phyloP scores from a whole-genome alignment of 2,329 filamentous ascomycete species.

The Emergomyces orientalis region DNA sequence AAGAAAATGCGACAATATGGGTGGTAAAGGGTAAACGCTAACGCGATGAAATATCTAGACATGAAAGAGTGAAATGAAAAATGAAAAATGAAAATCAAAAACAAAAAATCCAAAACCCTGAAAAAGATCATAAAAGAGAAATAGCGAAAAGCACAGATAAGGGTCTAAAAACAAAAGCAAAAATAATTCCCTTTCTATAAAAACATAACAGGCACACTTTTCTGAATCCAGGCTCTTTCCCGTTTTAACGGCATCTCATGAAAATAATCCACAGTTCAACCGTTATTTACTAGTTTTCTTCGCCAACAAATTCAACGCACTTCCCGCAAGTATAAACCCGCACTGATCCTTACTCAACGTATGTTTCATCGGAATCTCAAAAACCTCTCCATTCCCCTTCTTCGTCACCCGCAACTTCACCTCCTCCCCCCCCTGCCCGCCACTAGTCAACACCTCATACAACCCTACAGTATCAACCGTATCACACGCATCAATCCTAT shows the following conservation, averaged over 20 bases:
- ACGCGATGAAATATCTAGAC: background rate
- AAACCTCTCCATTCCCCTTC: constrained; percentile 51
- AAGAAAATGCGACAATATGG: background rate
- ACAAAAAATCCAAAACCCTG: too few relatives aligned
- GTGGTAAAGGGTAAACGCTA: background rate
- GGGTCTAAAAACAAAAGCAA: background rate
- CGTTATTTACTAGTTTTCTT: constrained; percentile 40
- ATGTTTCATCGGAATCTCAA: constrained; percentile 70
- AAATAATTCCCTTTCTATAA: background rate
- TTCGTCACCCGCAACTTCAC: constrained; percentile 60
- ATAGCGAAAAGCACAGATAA: too few relatives aligned
- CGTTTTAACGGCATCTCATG: background rate
- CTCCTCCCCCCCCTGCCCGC: constrained; percentile 58
- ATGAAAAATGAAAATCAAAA: background rate
- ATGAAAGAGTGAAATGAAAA: background rate
- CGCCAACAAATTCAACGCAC: constrained; percentile 81
- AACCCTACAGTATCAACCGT: constrained; percentile 73
- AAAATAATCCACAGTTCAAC: background rate
- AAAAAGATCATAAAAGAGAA: background rate
- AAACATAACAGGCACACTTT: background rate
- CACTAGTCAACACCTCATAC: constrained; percentile 66
- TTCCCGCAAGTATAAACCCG: constrained; percentile 84
- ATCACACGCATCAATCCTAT: constrained; percentile 72
- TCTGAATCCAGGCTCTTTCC: background rate
- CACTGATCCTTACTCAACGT: constrained; percentile 85